Base-by-base conservation (phyloP, 2,329 filamentous ascomycete species). In the Fusarium miscanthi region DNA sequence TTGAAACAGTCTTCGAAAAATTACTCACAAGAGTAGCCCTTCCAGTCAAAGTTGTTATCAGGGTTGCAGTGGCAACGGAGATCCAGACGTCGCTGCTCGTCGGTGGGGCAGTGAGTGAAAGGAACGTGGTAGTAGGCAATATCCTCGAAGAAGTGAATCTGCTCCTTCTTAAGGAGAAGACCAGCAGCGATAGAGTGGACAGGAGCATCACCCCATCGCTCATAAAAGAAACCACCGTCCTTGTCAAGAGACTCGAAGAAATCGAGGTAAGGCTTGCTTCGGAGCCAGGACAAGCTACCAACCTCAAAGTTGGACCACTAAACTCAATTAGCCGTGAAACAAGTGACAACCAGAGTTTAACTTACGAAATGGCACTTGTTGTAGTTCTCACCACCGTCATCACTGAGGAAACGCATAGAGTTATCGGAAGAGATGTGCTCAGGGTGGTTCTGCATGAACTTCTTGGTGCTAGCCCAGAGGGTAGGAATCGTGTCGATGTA, bases 301-400 rank as follows among this genome's bases (percentile, higher is more conserved):
- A 99, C 92, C 82, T 99, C 96, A 76, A 99, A 99, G 87, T 99
- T 99, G 79, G 95, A 98, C 96, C 96, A 99, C 93, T 95, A 66
- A 25, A 75, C 82, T 19, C 81, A 72, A 60, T 78, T 57, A 74
- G 57, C 19, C 51, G 45, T 23, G 38, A 11, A 21, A 45, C 6
- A 11, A 11, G 7, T 16, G 27, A 13, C 8, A 8, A 35, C 27
- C 30, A 16, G 17, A 8, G 8, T 19, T 37, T 25, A 16, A 33
- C 92, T 83, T 88, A 95, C 93, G 82, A 99, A 98, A 82, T 99
- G 96, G 85, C 96, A 99, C 81, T 95, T 91, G 86, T 98, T 99
- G 86, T 98, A 99, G 11, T 89, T 94, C 67, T 96, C 91, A 68
- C 97, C 96, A 59, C 90, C 91, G 76, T 99, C 95, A 76, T 98